These are phyloP conservation scores for Collybia nuda DNA, from an alignment of 768 basidiomycete genomes.

Conservation along the genomic window DNA sequence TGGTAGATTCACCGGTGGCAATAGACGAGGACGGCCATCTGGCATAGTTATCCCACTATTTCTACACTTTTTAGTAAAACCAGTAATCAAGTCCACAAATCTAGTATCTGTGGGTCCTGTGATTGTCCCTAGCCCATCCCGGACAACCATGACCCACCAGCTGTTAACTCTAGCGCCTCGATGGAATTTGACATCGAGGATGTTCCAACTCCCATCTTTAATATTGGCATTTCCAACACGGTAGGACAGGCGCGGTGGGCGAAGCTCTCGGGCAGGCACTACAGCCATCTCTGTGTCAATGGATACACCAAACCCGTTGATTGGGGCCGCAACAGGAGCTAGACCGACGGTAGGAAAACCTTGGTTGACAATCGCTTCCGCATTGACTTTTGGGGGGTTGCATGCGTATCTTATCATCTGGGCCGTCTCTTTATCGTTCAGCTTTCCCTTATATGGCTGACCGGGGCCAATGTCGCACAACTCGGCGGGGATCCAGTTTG, in stretches of 20 bases:
- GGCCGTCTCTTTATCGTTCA: slow-evolving; percentile 59
- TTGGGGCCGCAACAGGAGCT: slow-evolving; percentile 30
- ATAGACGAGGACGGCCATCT: slow-evolving; percentile 27
- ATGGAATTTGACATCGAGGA: slow-evolving; percentile 70
- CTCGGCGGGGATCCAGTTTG: slow-evolving; percentile 61
- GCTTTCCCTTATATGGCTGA: slow-evolving; percentile 54
- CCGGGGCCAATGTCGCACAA: slow-evolving; percentile 64
- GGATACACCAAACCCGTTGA: slow-evolving; percentile 57
- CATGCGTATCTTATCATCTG: slow-evolving; percentile 74
- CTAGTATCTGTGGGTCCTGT: slow-evolving; percentile 38
- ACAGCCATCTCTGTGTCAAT: slow-evolving; percentile 60
- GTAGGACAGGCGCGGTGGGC: slow-evolving; percentile 59
- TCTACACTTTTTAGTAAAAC: slow-evolving; percentile 55
- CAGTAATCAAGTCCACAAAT: slow-evolving; percentile 43
- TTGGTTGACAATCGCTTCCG: slow-evolving; percentile 51
- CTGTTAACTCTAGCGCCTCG: slow-evolving; percentile 44
- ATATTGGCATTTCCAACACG: slow-evolving; percentile 41
- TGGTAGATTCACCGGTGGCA: slow-evolving; percentile 29
- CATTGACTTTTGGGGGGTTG: slow-evolving; percentile 60
- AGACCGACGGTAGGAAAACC: slow-evolving; percentile 61
- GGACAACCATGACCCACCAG: slow-evolving; percentile 71
- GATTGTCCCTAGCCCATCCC: slow-evolving; percentile 44
- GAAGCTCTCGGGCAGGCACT: slow-evolving; percentile 65
- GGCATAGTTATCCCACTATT: slow-evolving; percentile 60
- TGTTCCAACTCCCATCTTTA: slow-evolving; percentile 74